A percentile compares a stretch with the other conserved stretches of the same genome.
These are phyloP conservation scores for Golubevia sp. DNA, from an alignment of 1,284 basidiomycete species.

Conservation along the genomic window DNA sequence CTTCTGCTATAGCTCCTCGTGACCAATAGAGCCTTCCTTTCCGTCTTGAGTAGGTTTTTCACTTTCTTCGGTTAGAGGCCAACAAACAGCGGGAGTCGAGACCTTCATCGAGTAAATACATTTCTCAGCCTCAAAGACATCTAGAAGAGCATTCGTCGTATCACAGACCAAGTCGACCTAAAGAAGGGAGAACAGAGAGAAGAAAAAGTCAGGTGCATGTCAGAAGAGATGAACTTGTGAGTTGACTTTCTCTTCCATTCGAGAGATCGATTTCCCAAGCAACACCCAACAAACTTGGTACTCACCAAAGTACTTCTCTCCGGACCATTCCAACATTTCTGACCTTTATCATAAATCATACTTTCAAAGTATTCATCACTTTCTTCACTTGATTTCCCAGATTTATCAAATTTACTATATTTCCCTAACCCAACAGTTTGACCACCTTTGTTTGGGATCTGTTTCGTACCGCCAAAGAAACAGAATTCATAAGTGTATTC, in stretches of 20 bases:
- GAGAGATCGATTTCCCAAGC: constrained; percentile 2
- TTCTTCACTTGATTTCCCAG: constrained; percentile 7
- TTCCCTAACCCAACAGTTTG: constrained; percentile 40
- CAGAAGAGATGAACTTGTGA: not conserved
- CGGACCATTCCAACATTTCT: constrained; percentile 59
- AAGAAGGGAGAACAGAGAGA: not conserved
- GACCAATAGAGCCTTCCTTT: no score
- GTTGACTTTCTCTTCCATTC: no score
- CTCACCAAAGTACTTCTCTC: constrained; percentile 37
- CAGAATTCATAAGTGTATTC: constrained; percentile 60
- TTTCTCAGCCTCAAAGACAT: constrained; percentile 59
- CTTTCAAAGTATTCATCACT: constrained; percentile 28
- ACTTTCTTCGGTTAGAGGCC: constrained; percentile 17
- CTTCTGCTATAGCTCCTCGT: no score
- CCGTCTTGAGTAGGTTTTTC: no score
- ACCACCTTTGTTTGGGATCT: constrained; percentile 53
- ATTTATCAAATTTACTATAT: constrained; percentile 21
- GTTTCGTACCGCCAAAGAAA: constrained; percentile 46
- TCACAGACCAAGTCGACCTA: constrained; percentile 47
- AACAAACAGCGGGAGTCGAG: constrained; percentile 52
- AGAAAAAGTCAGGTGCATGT: not conserved
- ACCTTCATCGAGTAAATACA: constrained; percentile 56
- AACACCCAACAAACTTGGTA: not conserved
- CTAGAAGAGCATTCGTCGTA: constrained; percentile 36
- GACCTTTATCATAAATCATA: constrained; percentile 46